Evolutionary conservation across 179 eudicot species (phyloP).

Genomic region (Patellifolia procumbens): DNA sequence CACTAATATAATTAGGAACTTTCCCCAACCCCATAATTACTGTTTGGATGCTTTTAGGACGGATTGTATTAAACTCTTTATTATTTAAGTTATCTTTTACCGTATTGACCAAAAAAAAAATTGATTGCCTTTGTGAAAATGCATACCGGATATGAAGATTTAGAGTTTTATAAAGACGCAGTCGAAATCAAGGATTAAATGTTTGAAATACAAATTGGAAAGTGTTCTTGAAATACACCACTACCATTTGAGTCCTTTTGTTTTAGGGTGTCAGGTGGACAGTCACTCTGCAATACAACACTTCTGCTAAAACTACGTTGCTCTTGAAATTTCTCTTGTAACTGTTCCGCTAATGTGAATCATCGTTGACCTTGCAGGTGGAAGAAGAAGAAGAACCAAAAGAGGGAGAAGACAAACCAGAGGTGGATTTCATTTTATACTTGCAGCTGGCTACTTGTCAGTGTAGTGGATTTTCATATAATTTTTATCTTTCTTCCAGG

Average conservation of each 20-base stretch:
- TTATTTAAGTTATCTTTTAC: too few species aligned
- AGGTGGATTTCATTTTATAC: conserved; percentile 42
- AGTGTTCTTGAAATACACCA: too few species aligned
- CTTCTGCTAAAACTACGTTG: neutral
- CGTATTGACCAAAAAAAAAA: too few species aligned
- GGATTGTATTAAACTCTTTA: too few species aligned
- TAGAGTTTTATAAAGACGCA: too few species aligned
- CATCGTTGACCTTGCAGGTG: conserved; percentile 62
- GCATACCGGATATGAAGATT: too few species aligned
- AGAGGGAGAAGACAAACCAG: conserved; percentile 82
- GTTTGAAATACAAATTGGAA: too few species aligned
- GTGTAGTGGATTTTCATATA: neutral
- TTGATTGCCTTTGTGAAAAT: too few species aligned
- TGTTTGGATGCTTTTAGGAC: too few species aligned
- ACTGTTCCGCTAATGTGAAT: neutral
- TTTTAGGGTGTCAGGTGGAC: neutral
- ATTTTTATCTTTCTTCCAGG: conserved; percentile 40
- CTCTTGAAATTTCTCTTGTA: neutral
- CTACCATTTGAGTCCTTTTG: neutral
- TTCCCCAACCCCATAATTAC: too few species aligned
- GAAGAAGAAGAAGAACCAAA: conserved; percentile 94
- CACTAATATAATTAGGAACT: too few species aligned
- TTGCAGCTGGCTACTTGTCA: conserved; percentile 8
- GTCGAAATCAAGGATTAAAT: too few species aligned
- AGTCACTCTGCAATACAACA: neutral